Evolutionary conservation across 2,329 filamentous ascomycete genomes (phyloP), one percentile per base, ranked within the genome.

Genomic region (Fusarium foetens): DNA sequence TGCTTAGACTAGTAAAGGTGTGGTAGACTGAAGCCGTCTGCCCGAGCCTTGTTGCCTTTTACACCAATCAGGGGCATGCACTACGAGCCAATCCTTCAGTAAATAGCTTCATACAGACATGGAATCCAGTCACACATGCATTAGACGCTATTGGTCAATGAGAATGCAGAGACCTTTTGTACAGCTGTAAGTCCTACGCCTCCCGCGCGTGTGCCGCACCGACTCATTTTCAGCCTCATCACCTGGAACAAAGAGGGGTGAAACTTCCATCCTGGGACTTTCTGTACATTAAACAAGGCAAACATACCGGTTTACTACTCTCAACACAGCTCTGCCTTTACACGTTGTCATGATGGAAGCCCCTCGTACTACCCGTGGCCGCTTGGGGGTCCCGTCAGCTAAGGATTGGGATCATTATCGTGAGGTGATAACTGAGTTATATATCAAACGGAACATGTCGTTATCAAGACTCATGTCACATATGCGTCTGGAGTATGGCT

Each of bases 251-350:
- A n/a, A 33, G 29, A 31, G 29, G 29, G 12, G 45, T 25, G 19
- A n/a, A 7, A 7, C 21, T 33, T n/a, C 13, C 21, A 8, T 33
- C 29, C 29, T 33, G 29, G 27, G 46, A 33, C 29, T 29, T 31
- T 48, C 33, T 29, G 29, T 49, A 33, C 46, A 49, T 49, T 33
- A n/a, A 21, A 33, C 13, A 49, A 33, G 21, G 46, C 29, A 31
- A 7, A 14, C 14, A 10, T 16, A 5, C 7, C 14, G 13, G 39
- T 23, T 11, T 11, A 42, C n/a, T 23, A 17, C 4, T 7, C 9
- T 17, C 6, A 16, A 23, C 39, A 6, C 0, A 23, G 9, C 17
- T 7, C 39, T 17, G 0, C 0, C 14, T 23, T 23, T 11, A 7
- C 0, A 17, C 2, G 2, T 49, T 7, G 9, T 33, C 13, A 21